Conservation (phyloP, 441 rosid genomes). For the Erodium texanum region DNA sequence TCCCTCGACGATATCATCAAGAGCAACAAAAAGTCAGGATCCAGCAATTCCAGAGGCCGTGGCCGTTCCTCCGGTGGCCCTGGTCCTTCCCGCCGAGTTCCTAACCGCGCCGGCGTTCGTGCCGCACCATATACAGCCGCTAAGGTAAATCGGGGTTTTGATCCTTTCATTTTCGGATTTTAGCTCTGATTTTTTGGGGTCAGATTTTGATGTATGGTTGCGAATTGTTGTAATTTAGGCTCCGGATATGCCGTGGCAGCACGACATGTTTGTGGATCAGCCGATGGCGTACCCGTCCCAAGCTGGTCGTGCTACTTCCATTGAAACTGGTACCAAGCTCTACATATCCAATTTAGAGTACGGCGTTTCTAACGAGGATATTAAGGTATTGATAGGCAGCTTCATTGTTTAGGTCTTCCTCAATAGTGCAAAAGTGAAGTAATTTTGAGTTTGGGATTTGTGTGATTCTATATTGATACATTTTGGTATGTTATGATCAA, state of each 20-base stretch:
- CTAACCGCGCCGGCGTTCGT: slow-evolving; percentile 52
- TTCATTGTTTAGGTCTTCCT: background rate
- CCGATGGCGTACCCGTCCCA: slow-evolving; percentile 22
- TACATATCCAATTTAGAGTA: slow-evolving; percentile 79
- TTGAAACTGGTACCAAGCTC: slow-evolving; percentile 92
- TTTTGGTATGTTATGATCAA: background rate
- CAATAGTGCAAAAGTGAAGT: background rate
- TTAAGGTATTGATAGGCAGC: slow-evolving; percentile 44
- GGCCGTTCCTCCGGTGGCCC: slow-evolving; percentile 69
- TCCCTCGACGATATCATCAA: slow-evolving; percentile 91
- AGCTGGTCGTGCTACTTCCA: slow-evolving; percentile 45
- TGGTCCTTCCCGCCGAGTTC: slow-evolving; percentile 66
- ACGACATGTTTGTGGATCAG: slow-evolving; percentile 65
- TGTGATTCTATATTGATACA: background rate
- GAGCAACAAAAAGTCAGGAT: slow-evolving; percentile 56
- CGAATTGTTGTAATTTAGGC: slow-evolving; percentile 40
- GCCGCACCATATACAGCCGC: slow-evolving; percentile 49
- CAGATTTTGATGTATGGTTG: slow-evolving; percentile 20
- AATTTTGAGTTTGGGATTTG: background rate
- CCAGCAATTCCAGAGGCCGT: slow-evolving; percentile 42
- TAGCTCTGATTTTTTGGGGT: too few species aligned
- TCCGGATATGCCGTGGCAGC: slow-evolving; percentile 80
- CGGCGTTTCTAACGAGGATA: slow-evolving; percentile 86
- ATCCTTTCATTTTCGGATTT: too few species aligned
- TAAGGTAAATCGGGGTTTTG: slow-evolving; percentile 27